Evolutionary conservation across 208 protist genomes (phyloP).

Genomic region (Acanthamoeba triangularis): DNA sequence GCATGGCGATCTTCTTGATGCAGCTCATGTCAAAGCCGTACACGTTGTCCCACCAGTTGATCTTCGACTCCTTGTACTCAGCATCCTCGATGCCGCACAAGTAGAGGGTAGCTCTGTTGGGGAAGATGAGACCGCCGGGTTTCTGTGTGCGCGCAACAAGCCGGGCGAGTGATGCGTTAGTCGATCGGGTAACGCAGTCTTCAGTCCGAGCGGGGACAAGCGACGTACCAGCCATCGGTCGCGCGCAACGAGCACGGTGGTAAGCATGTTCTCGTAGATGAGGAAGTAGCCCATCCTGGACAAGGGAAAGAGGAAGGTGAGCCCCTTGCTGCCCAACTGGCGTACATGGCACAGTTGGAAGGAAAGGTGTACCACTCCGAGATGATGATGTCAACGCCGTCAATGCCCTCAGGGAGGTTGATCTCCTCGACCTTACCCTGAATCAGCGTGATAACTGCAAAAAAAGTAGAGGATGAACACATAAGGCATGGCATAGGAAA

Average conservation of each 20-base stretch:
- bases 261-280: conserved; percentile 98
- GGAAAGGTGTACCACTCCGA: conserved; percentile 97
- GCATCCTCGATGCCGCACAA: conserved; percentile 93
- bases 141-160: not conserved
- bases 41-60: conserved; percentile 95
- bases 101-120: conserved; percentile 91
- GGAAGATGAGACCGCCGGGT: conserved; percentile 92
- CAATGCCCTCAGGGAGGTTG: conserved; percentile 88
- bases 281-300: conserved; percentile 96
- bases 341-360: not conserved
- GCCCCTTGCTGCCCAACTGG: no score
- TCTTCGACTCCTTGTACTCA: conserved; percentile 93
- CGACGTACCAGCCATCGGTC: conserved; percentile 91
- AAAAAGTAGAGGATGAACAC: not conserved
- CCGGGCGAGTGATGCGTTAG: not conserved
- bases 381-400: conserved; percentile 96
- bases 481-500: not conserved
- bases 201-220: not conserved
- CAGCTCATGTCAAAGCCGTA: conserved; percentile 95
- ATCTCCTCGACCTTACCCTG: conserved; percentile 97
- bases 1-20: conserved; percentile 89
- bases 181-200: not conserved
- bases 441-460: conserved; percentile 86
- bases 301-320: not conserved
- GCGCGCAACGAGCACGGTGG: conserved; percentile 96